Evolutionary conservation across 768 basidiomycete species (phyloP), one percentile per base, ranked within the genome.

Genomic region (Termitomyces sp.): DNA sequence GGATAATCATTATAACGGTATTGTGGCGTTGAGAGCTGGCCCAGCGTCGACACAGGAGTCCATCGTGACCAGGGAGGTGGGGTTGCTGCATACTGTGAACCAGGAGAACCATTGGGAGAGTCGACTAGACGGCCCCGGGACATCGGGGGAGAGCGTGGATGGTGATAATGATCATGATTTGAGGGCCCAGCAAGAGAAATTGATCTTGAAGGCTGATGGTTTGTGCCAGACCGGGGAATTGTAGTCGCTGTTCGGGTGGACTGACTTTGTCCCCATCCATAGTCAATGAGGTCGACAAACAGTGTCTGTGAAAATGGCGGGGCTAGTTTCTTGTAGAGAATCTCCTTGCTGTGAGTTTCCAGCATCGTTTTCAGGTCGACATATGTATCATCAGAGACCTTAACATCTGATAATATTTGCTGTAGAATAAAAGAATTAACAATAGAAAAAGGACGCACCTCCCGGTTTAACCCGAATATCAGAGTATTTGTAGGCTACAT

Each of bases 361-460:
- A 91, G 70, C 85, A 92, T 92, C 60, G 81, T 81, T 60, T 81
- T 79, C 6, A 82, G 84, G 65, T 92, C 82, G 38, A 92, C 84
- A 66, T 87, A 92, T 2, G 79, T 33, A 24, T 62, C 74, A 49
- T 88, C 86, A 5, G 67, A 65, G 36, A 82, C 80, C 20, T 72
- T 71, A 45, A 84, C 60, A 49, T 67, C 64, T 67, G 64, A 45
- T 58, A 61, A 45, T 62, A 60, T 65, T 43, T 4, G n/a, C 11
- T 41, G 18, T 47, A 2, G 61, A 55, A 56, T 48, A 57, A 55
- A 40, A 62, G 58, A 32, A 47, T 11, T 32, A 52, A 30, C 32
- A 32, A 57, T 32, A 51, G 20, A 16, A 61, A 13, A 1, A 30
- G 55, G 54, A 75, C 79, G 33, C 58, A 87, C 87, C 78, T 20